Evolutionary conservation across 371 early-diverging fungal genomes (phyloP).

Genomic region (Scutellospora calospora): DNA sequence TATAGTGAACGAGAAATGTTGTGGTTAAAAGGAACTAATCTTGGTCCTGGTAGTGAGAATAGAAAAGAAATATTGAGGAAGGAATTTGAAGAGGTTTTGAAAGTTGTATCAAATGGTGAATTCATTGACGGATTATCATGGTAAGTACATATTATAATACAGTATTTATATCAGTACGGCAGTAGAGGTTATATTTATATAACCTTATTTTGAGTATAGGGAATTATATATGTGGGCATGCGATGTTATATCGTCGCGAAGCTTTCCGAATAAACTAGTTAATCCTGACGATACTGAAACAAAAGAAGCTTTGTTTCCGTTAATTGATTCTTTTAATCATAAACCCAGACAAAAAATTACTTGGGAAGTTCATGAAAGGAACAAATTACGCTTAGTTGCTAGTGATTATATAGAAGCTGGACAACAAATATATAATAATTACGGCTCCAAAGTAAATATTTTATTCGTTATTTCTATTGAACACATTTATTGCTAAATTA

Average conservation of each 20-base stretch:
- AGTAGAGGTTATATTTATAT: background rate
- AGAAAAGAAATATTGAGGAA: background rate
- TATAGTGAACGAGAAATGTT: background rate
- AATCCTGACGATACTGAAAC: background rate
- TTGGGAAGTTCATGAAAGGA: background rate
- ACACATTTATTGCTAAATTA: background rate
- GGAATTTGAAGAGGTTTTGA: background rate
- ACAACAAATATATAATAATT: slow-evolving; percentile 26
- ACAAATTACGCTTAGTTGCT: background rate
- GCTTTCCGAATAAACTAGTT: slow-evolving; percentile 13
- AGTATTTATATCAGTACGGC: no score
- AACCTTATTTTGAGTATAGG: background rate
- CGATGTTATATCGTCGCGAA: slow-evolving; percentile 9
- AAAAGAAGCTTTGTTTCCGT: slow-evolving; percentile 8
- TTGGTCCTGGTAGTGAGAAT: background rate
- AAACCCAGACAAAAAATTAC: slow-evolving; percentile 31
- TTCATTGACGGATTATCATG: background rate
- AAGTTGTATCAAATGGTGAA: background rate
- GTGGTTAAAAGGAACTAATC: slow-evolving; percentile 22
- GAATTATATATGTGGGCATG: slow-evolving; percentile 28
- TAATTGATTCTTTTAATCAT: slow-evolving; percentile 38
- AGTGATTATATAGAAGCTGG: background rate
- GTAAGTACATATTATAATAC: background rate
- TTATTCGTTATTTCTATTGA: background rate
- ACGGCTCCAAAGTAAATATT: slow-evolving; percentile 3